phyloP scores from a whole-genome alignment of 1,284 basidiomycete genomes.

The Malassezia obtusa region DNA sequence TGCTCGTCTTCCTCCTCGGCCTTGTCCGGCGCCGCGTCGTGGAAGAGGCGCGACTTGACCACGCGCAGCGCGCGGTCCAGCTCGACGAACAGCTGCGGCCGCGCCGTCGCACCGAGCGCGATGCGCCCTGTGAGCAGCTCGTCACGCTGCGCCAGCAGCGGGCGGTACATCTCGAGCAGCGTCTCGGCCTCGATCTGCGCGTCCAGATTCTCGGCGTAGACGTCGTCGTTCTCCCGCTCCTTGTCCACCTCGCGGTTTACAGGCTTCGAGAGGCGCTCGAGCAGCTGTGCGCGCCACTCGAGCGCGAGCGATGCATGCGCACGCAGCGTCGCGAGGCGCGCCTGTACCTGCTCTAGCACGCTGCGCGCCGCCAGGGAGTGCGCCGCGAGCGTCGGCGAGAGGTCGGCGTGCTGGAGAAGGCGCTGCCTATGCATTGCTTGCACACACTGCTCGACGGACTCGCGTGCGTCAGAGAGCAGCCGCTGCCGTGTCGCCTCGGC shows the following conservation, averaged over 20 bases:
- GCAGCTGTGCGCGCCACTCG: constrained; percentile 29
- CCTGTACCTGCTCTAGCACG: constrained; percentile 4
- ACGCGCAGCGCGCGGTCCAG: constrained; percentile 23
- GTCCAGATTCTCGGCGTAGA: constrained; percentile 42
- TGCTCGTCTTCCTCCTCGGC: constrained; percentile 22
- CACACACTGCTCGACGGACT: constrained; percentile 21
- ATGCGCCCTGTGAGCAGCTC: constrained; percentile 30
- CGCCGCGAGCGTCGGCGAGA: not conserved
- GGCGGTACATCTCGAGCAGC: constrained; percentile 41
- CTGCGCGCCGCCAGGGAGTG: not conserved
- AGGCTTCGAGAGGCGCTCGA: constrained; percentile 22
- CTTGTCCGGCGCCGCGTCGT: not conserved
- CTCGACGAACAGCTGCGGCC: constrained; percentile 28
- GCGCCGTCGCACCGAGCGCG: constrained; percentile 28
- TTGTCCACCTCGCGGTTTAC: constrained; percentile 40
- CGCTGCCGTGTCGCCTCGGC: constrained; percentile 34
- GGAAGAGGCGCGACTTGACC: constrained; percentile 17
- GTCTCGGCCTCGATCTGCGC: constrained; percentile 42
- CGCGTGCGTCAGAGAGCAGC: constrained; percentile 26
- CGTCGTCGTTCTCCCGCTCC: constrained; percentile 39
- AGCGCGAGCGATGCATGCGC: constrained; percentile 26
- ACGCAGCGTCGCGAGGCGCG: constrained; percentile 19
- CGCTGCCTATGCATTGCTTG: not conserved
- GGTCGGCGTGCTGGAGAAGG: not conserved
- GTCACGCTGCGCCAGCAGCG: constrained; percentile 35